phyloP scores from a whole-genome alignment of 2,329 filamentous ascomycete species.

The Pseudophaeomoniella oleicola region DNA sequence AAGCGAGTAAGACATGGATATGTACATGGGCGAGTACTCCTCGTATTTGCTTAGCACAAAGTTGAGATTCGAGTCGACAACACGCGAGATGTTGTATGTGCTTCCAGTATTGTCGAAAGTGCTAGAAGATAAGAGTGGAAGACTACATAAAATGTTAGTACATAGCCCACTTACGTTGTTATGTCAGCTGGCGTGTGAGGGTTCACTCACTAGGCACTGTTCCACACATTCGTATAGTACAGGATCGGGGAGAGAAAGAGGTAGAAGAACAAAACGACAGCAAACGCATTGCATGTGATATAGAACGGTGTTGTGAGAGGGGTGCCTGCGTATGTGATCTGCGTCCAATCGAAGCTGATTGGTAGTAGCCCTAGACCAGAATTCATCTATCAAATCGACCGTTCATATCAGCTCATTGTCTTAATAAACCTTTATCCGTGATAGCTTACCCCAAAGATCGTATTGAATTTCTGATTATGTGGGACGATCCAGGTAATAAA shows the following conservation, averaged over 20 bases:
- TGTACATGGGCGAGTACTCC: conserved; percentile 23
- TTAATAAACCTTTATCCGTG: too few species aligned
- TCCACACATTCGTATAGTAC: conserved; percentile 21
- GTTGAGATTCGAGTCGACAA: conserved; percentile 15
- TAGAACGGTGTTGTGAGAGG: conserved; percentile 21
- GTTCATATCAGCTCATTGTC: conserved; percentile 9
- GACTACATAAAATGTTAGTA: conserved; percentile 12
- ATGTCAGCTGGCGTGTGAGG: conserved; percentile 10
- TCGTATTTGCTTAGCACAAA: conserved; percentile 16
- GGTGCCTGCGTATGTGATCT: conserved; percentile 16
- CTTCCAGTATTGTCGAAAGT: conserved; percentile 21
- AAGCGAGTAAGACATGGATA: conserved; percentile 20
- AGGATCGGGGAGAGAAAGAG: conserved; percentile 27
- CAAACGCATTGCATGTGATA: conserved; percentile 27
- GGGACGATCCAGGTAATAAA: conserved; percentile 18
- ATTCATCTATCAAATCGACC: conserved; percentile 11
- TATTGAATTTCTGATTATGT: conserved; percentile 14
- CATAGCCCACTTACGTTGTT: neutral
- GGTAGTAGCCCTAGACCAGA: conserved; percentile 17
- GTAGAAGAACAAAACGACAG: conserved; percentile 27
- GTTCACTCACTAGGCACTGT: conserved; percentile 11
- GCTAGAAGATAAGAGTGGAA: conserved; percentile 18
- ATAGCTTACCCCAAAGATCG: conserved; percentile 16
- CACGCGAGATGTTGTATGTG: conserved; percentile 18
- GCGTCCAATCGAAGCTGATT: conserved; percentile 28